Percentiles rank a stretch among this genome's conserved stretches.
These are phyloP conservation scores for Calonectria crousiana DNA, from an alignment of 2,329 filamentous ascomycete genomes.

Conservation along the genomic window DNA sequence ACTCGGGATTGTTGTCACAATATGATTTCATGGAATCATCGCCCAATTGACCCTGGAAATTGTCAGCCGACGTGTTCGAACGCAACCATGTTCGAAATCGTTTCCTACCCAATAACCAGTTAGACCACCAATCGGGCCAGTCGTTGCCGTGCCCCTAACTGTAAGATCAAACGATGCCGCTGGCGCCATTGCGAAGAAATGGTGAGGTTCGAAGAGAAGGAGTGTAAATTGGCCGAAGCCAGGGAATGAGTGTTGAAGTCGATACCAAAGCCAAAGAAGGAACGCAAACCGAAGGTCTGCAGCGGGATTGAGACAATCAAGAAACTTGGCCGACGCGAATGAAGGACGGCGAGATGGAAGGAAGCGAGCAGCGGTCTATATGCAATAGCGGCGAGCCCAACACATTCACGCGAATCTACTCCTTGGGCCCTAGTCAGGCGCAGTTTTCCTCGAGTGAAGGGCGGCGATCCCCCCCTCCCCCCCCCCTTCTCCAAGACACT, in stretches of 20 bases:
- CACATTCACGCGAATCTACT: background rate
- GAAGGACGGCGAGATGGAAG: constrained; percentile 42
- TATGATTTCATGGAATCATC: constrained; percentile 48
- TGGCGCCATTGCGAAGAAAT: constrained; percentile 23
- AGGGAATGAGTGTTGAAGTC: constrained; percentile 47
- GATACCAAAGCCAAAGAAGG: constrained; percentile 52
- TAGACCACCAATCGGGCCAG: constrained; percentile 46
- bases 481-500: constrained; percentile 30
- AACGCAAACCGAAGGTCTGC: constrained; percentile 54
- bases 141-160: background rate
- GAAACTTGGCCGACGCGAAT: constrained; percentile 37
- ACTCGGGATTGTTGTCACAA: constrained; percentile 53
- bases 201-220: constrained; percentile 34
- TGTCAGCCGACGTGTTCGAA: constrained; percentile 1
- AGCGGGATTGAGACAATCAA: constrained; percentile 42
- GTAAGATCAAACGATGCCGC: constrained; percentile 35
- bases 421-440: constrained; percentile 3
- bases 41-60: constrained; percentile 51
- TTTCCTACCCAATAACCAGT: constrained; percentile 56
- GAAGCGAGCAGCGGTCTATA: constrained; percentile 16
- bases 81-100: background rate
- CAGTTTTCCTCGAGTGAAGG: constrained; percentile 23
- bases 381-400: constrained; percentile 19
- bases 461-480: constrained; percentile 40
- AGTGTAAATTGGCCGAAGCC: constrained; percentile 52